Evolutionary conservation across 2,329 filamentous ascomycete species (phyloP), one percentile per base, ranked within the genome.

Genomic region (Stemphylium lycopersici): DNA sequence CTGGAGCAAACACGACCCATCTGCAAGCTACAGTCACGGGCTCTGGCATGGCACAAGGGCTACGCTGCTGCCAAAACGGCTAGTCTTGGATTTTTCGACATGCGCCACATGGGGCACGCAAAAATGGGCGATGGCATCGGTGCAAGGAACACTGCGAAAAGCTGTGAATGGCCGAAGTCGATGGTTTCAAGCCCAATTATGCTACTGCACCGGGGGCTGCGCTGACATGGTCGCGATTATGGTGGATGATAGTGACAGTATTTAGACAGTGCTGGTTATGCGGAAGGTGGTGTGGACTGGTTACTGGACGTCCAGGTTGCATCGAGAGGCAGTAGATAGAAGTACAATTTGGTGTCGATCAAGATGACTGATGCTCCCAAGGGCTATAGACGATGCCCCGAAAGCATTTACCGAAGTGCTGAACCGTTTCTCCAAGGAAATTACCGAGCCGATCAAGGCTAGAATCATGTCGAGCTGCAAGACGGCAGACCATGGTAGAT

Each of bases 321-420:
- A 73, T 72, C 70, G 70, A 63, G 68, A 66, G 62, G 67, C 66
- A 71, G 68, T 63, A 71, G 67, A 73, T 76, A 76, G 70, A 74
- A 76, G 73, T 76, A 76, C 74, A 76, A 76, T 73, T 76, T 75
- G 68, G 66, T 70, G 74, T 67, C 72, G 73, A 69, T 63, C 69
- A 67, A 73, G 71, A 74, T 68, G 71, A 67, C 68, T 70, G 66
- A 66, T 62, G 69, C 66, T 66, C 65, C 66, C 63, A 59, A 58
- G 62, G 67, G 65, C 66, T 65, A 67, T 64, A 66, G 67, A 57
- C 68, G 71, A 62, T 62, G 70, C 70, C 66, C 64, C 62, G 66
- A 68, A 65, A 69, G 66, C 67, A 67, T 72, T 74, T 71, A 72
- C 66, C 70, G 71, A 69, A 64, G 65, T 68, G 69, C 63, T 70